Evolutionary conservation across 1,139 yeast species (phyloP).

Genomic region (Lodderomyces oxycetoniae): DNA sequence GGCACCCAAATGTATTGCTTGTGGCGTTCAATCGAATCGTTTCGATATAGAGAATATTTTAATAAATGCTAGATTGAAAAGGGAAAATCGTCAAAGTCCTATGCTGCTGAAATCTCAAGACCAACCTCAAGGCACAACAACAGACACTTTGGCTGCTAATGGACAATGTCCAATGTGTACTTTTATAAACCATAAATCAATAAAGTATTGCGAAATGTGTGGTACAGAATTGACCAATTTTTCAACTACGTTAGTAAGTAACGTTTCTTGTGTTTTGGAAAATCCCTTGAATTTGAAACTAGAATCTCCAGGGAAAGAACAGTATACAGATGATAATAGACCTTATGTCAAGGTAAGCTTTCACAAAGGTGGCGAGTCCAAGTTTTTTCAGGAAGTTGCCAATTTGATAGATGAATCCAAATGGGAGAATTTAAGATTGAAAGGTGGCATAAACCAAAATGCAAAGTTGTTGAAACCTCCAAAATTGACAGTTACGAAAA

Average conservation of each 20-base stretch:
- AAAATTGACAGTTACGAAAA: slow-evolving; percentile 16
- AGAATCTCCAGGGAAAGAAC: slow-evolving; percentile 28
- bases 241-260: slow-evolving; percentile 3
- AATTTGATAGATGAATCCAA: slow-evolving; percentile 40
- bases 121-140: not conserved
- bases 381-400: slow-evolving; percentile 41
- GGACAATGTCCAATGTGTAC: slow-evolving; percentile 77
- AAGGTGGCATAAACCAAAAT: slow-evolving; percentile 40
- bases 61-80: not conserved
- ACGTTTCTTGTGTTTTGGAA: slow-evolving; percentile 10
- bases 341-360: slow-evolving; percentile 56
- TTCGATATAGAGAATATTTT: slow-evolving; percentile 12
- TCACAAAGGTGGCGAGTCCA: slow-evolving; percentile 53
- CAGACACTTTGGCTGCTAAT: slow-evolving; percentile 2
- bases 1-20: slow-evolving; percentile 62
- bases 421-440: slow-evolving; percentile 39
- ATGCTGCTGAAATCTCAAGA: not conserved
- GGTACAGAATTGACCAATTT: slow-evolving; percentile 57
- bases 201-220: slow-evolving; percentile 81
- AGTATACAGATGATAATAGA: slow-evolving; percentile 27
- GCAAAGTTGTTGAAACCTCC: too few relatives aligned
- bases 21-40: slow-evolving; percentile 55
- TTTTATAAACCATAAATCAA: slow-evolving; percentile 75
- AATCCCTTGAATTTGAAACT: slow-evolving; percentile 23
- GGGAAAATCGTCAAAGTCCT: not conserved